Evolutionary conservation across 257 asterid species (phyloP), one percentile per base, ranked within the genome.

Genomic region (Solanum sitiens): DNA sequence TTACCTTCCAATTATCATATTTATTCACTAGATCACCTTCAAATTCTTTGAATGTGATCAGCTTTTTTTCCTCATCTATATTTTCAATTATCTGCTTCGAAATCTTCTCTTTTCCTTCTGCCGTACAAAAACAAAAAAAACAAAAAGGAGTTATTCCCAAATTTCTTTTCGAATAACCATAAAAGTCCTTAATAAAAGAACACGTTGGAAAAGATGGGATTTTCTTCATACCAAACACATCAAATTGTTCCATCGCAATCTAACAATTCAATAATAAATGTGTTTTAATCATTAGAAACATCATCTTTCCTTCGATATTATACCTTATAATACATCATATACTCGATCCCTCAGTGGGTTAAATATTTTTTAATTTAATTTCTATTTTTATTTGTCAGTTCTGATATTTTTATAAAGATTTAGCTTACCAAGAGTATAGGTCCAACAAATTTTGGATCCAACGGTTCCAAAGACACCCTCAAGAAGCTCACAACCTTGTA

Each of bases 401-500:
- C 18, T 16, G 23, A 50, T 16, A 50, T 16, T 6, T 16, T 5
- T 65, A 2, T 13, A 68, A 15, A 32, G 10, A 30, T 71, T 71
- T 4, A 37, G 0, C 79, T 72, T 89, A 89, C 89, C 90, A 86
- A 79, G 86, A 56, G 33, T 86, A 27, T 86, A 89, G 6, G 47
- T 30, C 90, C 90, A 89, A 42, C 35, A 23, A 63, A 89, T 23
- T 14, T 44, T 25, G 7, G 89, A 86, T 23, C 89, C 89, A 71
- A 71, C 86, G 0, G 50, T 68, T 56, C 89, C 90, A 15, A 82
- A 16, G 30, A 21, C 50, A 37, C 90, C 90, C 4, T 53, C 87
- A 72, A 72, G 79, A 86, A 79, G 87, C 75, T 86, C 86, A 86
- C 85, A 86, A 13, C 72, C 83, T 42, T 89, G 85, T 3, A 86